Evolutionary conservation across 148 eudicot genomes (phyloP).

Genomic region (Dianthus caryophyllus): DNA sequence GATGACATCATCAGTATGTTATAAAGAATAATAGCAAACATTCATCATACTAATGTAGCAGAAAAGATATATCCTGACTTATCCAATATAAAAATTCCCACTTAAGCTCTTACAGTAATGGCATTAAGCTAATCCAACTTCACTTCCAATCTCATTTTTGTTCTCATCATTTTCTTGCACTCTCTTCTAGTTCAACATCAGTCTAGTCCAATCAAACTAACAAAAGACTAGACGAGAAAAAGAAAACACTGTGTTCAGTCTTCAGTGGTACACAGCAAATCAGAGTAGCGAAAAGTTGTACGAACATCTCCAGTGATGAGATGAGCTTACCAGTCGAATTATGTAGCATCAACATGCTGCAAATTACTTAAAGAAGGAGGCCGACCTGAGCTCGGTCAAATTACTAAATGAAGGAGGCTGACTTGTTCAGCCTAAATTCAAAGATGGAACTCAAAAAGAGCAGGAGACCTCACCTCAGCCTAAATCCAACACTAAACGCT

Average conservation of each 20-base stretch:
- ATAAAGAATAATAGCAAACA: not conserved
- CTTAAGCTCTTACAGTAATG: not conserved
- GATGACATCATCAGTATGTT: slow-evolving; percentile 15
- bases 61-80: not conserved
- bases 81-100: not conserved
- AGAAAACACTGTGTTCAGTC: not conserved
- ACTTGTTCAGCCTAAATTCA: too few relatives aligned
- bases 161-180: not conserved
- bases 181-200: not conserved
- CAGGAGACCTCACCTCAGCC: not conserved
- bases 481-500: not conserved
- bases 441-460: too few relatives aligned
- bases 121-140: not conserved
- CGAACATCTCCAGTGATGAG: not conserved
- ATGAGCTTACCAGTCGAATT: not conserved
- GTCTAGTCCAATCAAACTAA: not conserved
- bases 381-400: too few relatives aligned
- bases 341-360: not conserved
- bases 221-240: not conserved
- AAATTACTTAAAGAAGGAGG: not conserved
- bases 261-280: not conserved
- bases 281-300: not conserved
- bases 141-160: not conserved
- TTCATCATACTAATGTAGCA: not conserved
- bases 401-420: too few relatives aligned